These are phyloP conservation scores for Sporothrix variecibatus DNA, from an alignment of 2,329 filamentous ascomycete species.

Conservation along the genomic window DNA sequence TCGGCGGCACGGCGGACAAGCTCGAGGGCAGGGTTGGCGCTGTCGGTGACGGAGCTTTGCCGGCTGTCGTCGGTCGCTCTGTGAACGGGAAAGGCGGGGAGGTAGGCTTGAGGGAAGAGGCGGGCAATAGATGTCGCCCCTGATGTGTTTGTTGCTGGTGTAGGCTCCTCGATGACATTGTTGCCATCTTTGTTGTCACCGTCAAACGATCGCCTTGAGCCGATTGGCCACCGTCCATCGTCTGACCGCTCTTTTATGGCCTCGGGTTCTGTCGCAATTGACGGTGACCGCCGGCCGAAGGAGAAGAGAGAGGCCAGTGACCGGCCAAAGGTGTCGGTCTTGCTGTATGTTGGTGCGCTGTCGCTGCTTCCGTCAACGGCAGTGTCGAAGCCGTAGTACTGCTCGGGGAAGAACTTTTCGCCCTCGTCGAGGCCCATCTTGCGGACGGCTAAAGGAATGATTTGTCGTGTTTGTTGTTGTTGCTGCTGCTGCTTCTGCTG, in stretches of 20 bases:
- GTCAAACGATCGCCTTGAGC: not conserved
- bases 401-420: slow-evolving; percentile 73
- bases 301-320: slow-evolving; percentile 26
- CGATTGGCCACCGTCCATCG: slow-evolving; percentile 15
- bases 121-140: slow-evolving; percentile 32
- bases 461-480: slow-evolving; percentile 9
- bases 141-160: slow-evolving; percentile 38
- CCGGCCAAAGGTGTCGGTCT: slow-evolving; percentile 19
- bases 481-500: slow-evolving; percentile 20
- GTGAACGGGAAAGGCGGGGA: slow-evolving; percentile 56
- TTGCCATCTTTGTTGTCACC: no score
- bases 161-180: not conserved
- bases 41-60: slow-evolving; percentile 21
- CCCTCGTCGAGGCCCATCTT: slow-evolving; percentile 72
- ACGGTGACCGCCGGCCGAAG: slow-evolving; percentile 22
- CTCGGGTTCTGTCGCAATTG: not conserved
- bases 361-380: not conserved
- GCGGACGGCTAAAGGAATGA: slow-evolving; percentile 61
- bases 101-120: slow-evolving; percentile 38
- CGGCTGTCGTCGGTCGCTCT: slow-evolving; percentile 32
- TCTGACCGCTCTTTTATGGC: not conserved
- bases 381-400: slow-evolving; percentile 53
- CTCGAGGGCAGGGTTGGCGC: slow-evolving; percentile 30
- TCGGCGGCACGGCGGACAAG: slow-evolving; percentile 49
- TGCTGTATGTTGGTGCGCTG: not conserved